A percentile compares a stretch with the other conserved stretches of the same genome.
Conservation (phyloP, 805 yeast species). For the Ascoidea tarda region DNA sequence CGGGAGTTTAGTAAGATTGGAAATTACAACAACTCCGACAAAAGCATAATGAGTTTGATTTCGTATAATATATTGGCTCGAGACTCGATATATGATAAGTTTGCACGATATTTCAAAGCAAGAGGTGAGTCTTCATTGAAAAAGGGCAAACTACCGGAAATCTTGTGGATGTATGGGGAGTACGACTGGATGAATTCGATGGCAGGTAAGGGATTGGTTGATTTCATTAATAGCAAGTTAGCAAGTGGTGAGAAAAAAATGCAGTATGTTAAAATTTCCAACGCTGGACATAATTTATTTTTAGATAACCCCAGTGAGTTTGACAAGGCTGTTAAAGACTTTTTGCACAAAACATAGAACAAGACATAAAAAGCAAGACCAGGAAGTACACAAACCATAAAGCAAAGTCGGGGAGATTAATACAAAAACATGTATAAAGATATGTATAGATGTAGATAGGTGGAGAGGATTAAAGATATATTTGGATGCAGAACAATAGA, state of each 20-base stretch:
- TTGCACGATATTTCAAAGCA: slow-evolving; percentile 19
- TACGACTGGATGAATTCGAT: slow-evolving; percentile 60
- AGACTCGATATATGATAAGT: slow-evolving; percentile 51
- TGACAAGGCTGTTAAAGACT: slow-evolving; percentile 27
- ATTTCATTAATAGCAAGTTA: slow-evolving; percentile 7
- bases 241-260: slow-evolving; percentile 10
- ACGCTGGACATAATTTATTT: slow-evolving; percentile 68
- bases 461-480: no score
- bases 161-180: slow-evolving; percentile 47
- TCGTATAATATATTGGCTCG: slow-evolving; percentile 48
- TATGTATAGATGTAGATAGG: no score
- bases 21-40: slow-evolving; percentile 12
- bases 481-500: no score
- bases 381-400: no score
- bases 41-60: slow-evolving; percentile 29
- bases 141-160: slow-evolving; percentile 12
- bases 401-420: no score
- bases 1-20: slow-evolving; percentile 4
- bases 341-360: slow-evolving; percentile 11
- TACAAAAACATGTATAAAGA: no score
- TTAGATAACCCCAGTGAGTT: slow-evolving; percentile 49
- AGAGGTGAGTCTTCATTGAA: neutral
- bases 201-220: slow-evolving; percentile 27
- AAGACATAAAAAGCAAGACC: no score
- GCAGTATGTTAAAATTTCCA: slow-evolving; percentile 23